Conservation (phyloP, 2,329 filamentous ascomycete genomes). For the Microdochium paspali region DNA sequence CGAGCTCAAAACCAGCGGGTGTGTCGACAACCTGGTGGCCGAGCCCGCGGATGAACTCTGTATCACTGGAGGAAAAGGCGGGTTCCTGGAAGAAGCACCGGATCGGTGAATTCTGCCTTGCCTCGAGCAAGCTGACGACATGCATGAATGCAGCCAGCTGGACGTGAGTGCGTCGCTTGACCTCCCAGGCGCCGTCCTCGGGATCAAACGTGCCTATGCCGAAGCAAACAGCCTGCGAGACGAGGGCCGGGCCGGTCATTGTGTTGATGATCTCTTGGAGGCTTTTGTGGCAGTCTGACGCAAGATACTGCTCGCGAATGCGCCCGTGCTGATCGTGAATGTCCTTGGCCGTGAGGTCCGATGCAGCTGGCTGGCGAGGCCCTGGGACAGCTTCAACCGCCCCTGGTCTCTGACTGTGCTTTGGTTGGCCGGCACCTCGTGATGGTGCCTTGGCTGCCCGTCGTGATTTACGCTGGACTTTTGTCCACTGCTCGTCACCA, state of each 20-base stretch:
- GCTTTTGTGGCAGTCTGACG: conserved; percentile 17
- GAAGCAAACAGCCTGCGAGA: conserved; percentile 39
- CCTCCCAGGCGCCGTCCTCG: conserved; percentile 32
- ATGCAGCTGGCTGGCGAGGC: conserved; percentile 1
- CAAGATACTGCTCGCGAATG: conserved; percentile 12
- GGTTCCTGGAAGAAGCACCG: conserved; percentile 45
- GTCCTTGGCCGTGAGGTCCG: conserved; percentile 11
- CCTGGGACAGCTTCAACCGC: background rate
- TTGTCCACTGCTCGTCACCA: background rate
- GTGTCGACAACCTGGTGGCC: conserved; percentile 42
- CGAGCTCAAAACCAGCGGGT: conserved; percentile 40
- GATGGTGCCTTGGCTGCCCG: background rate
- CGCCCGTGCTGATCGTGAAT: conserved; percentile 13
- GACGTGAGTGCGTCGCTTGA: conserved; percentile 34
- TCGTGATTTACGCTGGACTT: background rate
- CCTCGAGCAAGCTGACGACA: conserved; percentile 31
- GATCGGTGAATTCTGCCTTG: conserved; percentile 19
- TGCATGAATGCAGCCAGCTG: conserved; percentile 44
- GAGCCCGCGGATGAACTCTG: conserved; percentile 41
- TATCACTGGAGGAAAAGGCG: conserved; percentile 36
- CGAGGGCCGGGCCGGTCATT: conserved; percentile 10
- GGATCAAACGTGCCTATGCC: conserved; percentile 47
- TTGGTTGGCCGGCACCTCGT: background rate
- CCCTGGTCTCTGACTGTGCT: no score
- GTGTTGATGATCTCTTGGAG: conserved; percentile 24